Conservation (phyloP, 371 early-diverging fungal species). For the Apophysomyces trapeziformis region DNA sequence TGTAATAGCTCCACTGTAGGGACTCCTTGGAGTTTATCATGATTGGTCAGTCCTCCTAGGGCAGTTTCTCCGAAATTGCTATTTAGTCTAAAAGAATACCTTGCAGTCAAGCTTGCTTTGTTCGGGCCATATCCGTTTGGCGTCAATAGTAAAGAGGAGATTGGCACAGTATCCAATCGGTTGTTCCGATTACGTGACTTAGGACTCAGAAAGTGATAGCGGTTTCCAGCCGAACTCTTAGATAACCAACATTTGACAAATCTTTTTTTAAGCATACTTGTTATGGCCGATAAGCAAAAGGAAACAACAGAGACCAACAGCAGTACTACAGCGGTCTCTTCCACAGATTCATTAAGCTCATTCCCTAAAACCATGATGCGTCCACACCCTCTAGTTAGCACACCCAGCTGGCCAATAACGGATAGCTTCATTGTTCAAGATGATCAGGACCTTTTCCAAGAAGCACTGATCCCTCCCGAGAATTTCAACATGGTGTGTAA, state of each 20-base stretch:
- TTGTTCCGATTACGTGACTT: not conserved
- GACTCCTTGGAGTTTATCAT: too few relatives aligned
- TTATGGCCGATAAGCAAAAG: conserved; percentile 5
- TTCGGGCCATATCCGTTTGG: too few relatives aligned
- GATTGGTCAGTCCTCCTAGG: too few relatives aligned
- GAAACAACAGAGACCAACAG: not conserved
- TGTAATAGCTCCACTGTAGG: too few relatives aligned
- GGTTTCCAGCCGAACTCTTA: too few relatives aligned
- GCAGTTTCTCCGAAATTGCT: too few relatives aligned
- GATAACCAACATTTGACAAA: not conserved
- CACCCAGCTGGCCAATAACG: conserved; percentile 35
- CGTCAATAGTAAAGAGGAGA: too few relatives aligned
- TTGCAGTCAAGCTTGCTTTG: too few relatives aligned
- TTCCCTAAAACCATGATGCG: not conserved
- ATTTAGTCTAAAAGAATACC: too few relatives aligned
- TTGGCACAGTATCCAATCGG: too few relatives aligned
- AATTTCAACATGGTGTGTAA: conserved; percentile 94
- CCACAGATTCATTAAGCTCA: not conserved
- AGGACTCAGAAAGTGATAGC: not conserved
- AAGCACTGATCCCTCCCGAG: conserved; percentile 83
- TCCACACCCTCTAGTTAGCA: not conserved
- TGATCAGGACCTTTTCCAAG: conserved; percentile 53
- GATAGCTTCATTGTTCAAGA: conserved; percentile 45
- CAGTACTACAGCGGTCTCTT: not conserved
- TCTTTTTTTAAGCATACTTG: not conserved